Conservation (phyloP, 2,329 filamentous ascomycete species). For the Diaporthe eres region DNA sequence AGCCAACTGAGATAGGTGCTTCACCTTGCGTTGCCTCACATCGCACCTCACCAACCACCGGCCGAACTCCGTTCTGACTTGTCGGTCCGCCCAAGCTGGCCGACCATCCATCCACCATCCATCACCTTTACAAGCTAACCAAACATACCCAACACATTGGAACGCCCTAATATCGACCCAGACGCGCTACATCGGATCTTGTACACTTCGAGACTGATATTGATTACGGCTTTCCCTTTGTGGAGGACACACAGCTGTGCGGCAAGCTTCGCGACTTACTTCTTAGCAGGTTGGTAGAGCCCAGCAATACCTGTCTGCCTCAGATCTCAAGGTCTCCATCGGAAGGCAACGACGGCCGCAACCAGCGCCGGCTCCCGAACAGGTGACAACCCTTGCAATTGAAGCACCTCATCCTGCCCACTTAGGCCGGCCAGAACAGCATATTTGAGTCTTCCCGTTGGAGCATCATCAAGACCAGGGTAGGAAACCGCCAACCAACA, state of each 20-base stretch:
- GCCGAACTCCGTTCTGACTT: slow-evolving; percentile 16
- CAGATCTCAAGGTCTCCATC: not conserved
- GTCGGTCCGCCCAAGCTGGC: slow-evolving; percentile 19
- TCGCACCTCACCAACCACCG: slow-evolving; percentile 34
- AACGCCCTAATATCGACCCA: slow-evolving; percentile 12
- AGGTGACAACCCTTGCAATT: not conserved
- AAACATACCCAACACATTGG: slow-evolving; percentile 26
- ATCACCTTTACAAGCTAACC: slow-evolving; percentile 32
- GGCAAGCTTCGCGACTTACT: slow-evolving; percentile 10
- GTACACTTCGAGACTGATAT: slow-evolving; percentile 21
- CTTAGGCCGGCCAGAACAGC: slow-evolving; percentile 1
- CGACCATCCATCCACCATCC: slow-evolving; percentile 30
- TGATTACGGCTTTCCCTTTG: not conserved
- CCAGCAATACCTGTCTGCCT: slow-evolving; percentile 11
- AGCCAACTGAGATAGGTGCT: slow-evolving; percentile 39
- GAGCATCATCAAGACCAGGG: slow-evolving; percentile 8
- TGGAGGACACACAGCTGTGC: not conserved
- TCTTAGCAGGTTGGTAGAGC: not conserved
- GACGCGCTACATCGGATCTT: slow-evolving; percentile 32
- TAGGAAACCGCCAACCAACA: slow-evolving; percentile 32
- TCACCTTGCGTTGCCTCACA: slow-evolving; percentile 38
- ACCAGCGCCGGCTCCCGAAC: not conserved
- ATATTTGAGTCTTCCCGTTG: not conserved
- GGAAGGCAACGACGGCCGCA: not conserved
- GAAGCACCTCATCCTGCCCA: not conserved